Evolutionary conservation across 2,329 filamentous ascomycete genomes (phyloP).

Genomic region (Penicillium sp.): DNA sequence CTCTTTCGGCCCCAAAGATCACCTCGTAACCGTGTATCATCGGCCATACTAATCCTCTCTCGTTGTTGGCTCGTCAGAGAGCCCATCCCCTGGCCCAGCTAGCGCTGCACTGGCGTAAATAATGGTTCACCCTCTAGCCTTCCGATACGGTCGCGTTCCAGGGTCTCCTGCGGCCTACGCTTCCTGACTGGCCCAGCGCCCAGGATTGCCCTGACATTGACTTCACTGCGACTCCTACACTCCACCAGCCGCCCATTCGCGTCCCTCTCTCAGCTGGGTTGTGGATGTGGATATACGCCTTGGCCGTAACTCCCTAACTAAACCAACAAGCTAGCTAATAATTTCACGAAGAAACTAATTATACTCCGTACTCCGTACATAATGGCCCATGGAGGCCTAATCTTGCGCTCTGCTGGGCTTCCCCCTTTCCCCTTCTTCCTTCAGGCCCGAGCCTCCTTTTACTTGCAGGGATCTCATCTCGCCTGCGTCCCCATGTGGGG

Average conservation of each 20-base stretch:
- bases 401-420: too few species aligned
- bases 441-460: conserved; percentile 29
- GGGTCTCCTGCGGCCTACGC: conserved; percentile 29
- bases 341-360: not conserved
- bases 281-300: conserved; percentile 21
- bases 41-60: conserved; percentile 13
- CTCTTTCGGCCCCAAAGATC: conserved; percentile 7
- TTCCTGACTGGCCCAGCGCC: conserved; percentile 37
- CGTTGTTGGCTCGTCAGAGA: conserved; percentile 27
- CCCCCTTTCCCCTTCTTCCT: conserved; percentile 6
- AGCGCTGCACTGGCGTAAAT: conserved; percentile 25
- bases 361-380: not conserved
- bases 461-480: conserved; percentile 31
- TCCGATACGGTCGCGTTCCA: conserved; percentile 40
- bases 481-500: conserved; percentile 30
- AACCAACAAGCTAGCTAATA: not conserved
- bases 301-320: conserved; percentile 16
- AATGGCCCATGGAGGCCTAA: not conserved
- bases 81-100: conserved; percentile 23
- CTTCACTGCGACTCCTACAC: conserved; percentile 27
- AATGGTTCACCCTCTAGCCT: conserved; percentile 25
- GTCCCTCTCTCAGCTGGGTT: conserved; percentile 22
- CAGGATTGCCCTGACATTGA: conserved; percentile 35
- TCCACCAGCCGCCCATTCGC: conserved; percentile 22
- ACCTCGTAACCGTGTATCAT: conserved; percentile 5